phyloP scores from a whole-genome alignment of 2,329 filamentous ascomycete genomes.

The Colletotrichum sp. region DNA sequence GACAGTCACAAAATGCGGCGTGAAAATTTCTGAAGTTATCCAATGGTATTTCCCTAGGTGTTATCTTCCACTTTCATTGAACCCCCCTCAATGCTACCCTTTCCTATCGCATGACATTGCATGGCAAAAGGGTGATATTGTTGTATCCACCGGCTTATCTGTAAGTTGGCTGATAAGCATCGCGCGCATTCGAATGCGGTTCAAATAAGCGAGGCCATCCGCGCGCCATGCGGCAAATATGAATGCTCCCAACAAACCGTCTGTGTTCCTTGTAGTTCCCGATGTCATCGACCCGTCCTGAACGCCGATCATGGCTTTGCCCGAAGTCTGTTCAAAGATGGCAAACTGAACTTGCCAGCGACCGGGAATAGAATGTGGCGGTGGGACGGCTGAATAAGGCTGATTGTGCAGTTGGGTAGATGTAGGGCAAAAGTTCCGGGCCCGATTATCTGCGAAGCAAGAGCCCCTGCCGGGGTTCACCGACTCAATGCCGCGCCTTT shows the following conservation, averaged over 20 bases:
- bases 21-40: background rate
- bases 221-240: background rate
- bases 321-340: background rate
- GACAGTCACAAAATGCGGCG: background rate
- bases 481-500: background rate
- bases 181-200: background rate
- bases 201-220: background rate
- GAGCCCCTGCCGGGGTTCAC: background rate
- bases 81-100: background rate
- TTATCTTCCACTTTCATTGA: background rate
- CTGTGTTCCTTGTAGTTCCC: background rate
- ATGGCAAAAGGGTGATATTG: background rate
- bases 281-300: background rate
- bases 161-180: background rate
- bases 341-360: background rate
- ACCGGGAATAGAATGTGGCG: background rate
- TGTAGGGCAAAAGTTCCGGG: background rate
- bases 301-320: background rate
- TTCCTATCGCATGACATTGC: background rate
- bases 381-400: background rate
- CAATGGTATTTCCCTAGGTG: background rate
- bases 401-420: background rate
- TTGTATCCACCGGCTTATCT: background rate
- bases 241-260: background rate
- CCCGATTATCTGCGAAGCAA: background rate